phyloP scores from a whole-genome alignment of 2,329 filamentous ascomycete genomes.

The Myriosclerotinia scirpicola region DNA sequence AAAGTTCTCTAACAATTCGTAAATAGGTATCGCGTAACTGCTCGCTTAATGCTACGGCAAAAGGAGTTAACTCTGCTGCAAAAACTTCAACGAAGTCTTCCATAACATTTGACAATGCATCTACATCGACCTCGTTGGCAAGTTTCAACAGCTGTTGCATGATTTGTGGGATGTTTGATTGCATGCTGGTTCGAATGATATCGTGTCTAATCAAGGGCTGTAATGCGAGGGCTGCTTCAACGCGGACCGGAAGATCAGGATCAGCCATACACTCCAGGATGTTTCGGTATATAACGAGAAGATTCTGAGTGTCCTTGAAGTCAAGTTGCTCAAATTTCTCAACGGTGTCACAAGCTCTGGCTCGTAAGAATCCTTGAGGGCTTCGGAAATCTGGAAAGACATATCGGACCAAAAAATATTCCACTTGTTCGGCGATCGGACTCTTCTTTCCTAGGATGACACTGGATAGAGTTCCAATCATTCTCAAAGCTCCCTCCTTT shows the following conservation, averaged over 20 bases:
- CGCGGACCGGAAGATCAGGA: slow-evolving; percentile 85
- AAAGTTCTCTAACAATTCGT: slow-evolving; percentile 84
- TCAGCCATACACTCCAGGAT: slow-evolving; percentile 98
- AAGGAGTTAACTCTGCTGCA: slow-evolving; percentile 92
- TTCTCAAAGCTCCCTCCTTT: slow-evolving; percentile 93
- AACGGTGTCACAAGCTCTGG: slow-evolving; percentile 92
- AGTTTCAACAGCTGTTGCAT: slow-evolving; percentile 98
- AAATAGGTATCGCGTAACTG: slow-evolving; percentile 96
- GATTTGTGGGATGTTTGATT: slow-evolving; percentile 95
- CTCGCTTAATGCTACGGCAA: slow-evolving; percentile 92
- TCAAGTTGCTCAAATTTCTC: slow-evolving; percentile 98
- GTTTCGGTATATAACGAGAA: slow-evolving; percentile 93
- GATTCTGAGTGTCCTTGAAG: slow-evolving; percentile 94
- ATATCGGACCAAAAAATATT: slow-evolving; percentile 97
- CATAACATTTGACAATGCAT: slow-evolving; percentile 97
- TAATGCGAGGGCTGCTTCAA: slow-evolving; percentile 89
- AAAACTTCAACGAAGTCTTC: slow-evolving; percentile 99
- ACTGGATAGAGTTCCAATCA: slow-evolving; percentile 93
- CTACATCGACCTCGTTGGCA: slow-evolving; percentile 96
- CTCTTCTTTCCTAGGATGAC: slow-evolving; percentile 98
- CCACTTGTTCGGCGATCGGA: slow-evolving; percentile 93
- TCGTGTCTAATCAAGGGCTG: slow-evolving; percentile 96
- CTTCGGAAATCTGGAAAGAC: slow-evolving; percentile 98
- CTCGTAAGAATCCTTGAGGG: slow-evolving; percentile 85
- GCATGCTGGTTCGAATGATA: slow-evolving; percentile 91